These are phyloP conservation scores for Suillus subalutaceus DNA, from an alignment of 768 basidiomycete genomes.

Conservation along the genomic window DNA sequence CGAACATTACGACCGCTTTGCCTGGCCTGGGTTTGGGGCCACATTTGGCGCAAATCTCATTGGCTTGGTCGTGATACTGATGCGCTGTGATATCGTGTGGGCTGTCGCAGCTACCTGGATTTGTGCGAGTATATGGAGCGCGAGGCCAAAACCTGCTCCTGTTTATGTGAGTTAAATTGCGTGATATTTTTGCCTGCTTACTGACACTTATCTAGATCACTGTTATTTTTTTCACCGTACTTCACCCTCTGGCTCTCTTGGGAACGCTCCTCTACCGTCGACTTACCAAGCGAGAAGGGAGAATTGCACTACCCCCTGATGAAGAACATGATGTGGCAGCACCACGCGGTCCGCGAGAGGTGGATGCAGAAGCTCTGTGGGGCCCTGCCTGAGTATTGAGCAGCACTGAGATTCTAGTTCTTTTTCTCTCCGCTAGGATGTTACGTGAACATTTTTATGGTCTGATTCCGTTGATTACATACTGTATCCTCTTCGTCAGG, in stretches of 20 bases:
- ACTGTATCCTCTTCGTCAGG: neutral
- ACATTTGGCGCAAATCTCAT: constrained; percentile 65
- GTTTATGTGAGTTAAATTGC: constrained; percentile 55
- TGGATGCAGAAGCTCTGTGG: constrained; percentile 46
- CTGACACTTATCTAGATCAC: constrained; percentile 46
- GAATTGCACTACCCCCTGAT: constrained; percentile 45
- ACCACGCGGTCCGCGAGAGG: constrained; percentile 38
- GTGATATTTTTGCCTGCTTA: neutral
- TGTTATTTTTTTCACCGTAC: constrained; percentile 60
- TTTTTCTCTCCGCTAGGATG: neutral
- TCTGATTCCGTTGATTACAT: neutral
- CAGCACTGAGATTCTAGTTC: neutral
- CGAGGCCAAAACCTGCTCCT: constrained; percentile 61
- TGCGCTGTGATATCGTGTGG: constrained; percentile 73
- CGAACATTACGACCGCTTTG: constrained; percentile 57
- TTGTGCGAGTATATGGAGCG: constrained; percentile 63
- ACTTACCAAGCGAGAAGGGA: constrained; percentile 29
- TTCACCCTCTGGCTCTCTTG: constrained; percentile 66
- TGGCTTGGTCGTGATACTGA: constrained; percentile 55
- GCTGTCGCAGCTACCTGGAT: constrained; percentile 76
- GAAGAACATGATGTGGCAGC: constrained; percentile 17
- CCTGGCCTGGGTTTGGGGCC: constrained; percentile 76
- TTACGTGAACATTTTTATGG: neutral
- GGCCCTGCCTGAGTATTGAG: constrained; percentile 21
- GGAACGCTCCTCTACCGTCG: constrained; percentile 44